These are phyloP conservation scores for Mortierella alpina DNA, from an alignment of 192 early-diverging fungal species.

Conservation along the genomic window DNA sequence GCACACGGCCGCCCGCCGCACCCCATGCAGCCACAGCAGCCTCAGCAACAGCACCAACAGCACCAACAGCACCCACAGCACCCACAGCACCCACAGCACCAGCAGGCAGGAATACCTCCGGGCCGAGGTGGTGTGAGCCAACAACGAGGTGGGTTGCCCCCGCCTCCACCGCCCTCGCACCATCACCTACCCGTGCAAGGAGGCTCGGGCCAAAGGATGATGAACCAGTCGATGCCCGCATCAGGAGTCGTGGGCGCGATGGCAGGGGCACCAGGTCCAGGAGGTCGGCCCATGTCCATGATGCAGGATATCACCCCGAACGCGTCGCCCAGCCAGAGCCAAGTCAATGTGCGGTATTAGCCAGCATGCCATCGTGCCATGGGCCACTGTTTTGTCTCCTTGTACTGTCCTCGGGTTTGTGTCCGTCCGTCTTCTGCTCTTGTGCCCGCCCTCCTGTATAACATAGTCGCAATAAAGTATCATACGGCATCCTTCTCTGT, in stretches of 20 bases:
- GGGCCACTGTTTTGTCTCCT: not conserved
- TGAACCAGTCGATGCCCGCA: not conserved
- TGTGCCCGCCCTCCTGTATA: no score
- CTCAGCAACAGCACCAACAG: constrained; percentile 7
- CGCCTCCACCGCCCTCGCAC: constrained; percentile 17
- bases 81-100: not conserved
- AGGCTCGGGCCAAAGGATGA: constrained; percentile 18
- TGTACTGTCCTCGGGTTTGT: not conserved
- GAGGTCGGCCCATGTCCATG: constrained; percentile 49
- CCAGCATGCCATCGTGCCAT: not conserved
- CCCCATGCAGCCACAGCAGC: constrained; percentile 24
- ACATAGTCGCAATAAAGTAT: not conserved
- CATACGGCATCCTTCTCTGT: not conserved
- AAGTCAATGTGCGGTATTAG: constrained; percentile 34
- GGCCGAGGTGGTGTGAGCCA: constrained; percentile 21
- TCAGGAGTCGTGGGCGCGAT: not conserved
- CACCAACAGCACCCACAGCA: constrained; percentile 12
- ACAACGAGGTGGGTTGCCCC: constrained; percentile 10
- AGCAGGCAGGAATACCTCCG: not conserved
- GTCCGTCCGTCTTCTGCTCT: no score
- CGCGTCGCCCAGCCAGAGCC: constrained; percentile 41
- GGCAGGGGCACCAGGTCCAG: constrained; percentile 12
- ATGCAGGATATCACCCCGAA: constrained; percentile 52
- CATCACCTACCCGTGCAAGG: constrained; percentile 23
- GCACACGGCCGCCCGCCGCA: constrained; percentile 8